These are phyloP conservation scores for Phytophthora pseudosyringae DNA, from an alignment of 352 stramenopile genomes.

Conservation along the genomic window DNA sequence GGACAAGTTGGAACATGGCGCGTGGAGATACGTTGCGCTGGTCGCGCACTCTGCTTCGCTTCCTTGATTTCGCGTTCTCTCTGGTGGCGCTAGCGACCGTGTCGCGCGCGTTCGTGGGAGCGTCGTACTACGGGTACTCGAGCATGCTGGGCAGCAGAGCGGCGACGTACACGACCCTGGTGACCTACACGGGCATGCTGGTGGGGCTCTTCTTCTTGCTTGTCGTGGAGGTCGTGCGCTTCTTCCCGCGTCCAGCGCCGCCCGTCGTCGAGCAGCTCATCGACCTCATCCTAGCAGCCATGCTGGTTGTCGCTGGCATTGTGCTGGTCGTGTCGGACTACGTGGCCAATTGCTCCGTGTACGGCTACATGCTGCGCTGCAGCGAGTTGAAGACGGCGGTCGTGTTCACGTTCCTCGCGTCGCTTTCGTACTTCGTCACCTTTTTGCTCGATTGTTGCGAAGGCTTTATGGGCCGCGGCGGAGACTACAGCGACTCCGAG, in stretches of 20 bases:
- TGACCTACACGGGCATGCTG: constrained; percentile 74
- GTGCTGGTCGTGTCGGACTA: constrained; percentile 76
- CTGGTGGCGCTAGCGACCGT: constrained; percentile 68
- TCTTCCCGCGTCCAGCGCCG: constrained; percentile 46
- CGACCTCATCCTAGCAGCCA: constrained; percentile 58
- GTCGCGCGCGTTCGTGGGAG: constrained; percentile 60
- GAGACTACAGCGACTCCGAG: constrained; percentile 24
- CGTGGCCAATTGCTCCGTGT: constrained; percentile 64
- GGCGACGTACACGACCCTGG: constrained; percentile 60
- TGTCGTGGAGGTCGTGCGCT: constrained; percentile 46
- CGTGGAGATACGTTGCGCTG: constrained; percentile 31
- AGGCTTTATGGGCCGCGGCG: constrained; percentile 9
- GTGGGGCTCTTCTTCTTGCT: constrained; percentile 65
- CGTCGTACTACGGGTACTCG: constrained; percentile 73
- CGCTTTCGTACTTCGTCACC: constrained; percentile 53
- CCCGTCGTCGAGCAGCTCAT: constrained; percentile 55
- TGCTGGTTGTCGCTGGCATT: constrained; percentile 70
- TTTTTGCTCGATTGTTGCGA: constrained; percentile 66
- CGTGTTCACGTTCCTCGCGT: constrained; percentile 73
- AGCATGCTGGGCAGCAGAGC: constrained; percentile 73
- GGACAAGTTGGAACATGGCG: constrained; percentile 33
- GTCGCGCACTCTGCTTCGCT: constrained; percentile 57
- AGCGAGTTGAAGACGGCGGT: constrained; percentile 52
- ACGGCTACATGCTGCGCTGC: constrained; percentile 77
- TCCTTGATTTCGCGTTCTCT: constrained; percentile 65